Percentiles rank a stretch among this genome's conserved stretches.
Evolutionary conservation across 176 grass and related monocot species (phyloP).

Genomic region (Aegilops bicornis): DNA sequence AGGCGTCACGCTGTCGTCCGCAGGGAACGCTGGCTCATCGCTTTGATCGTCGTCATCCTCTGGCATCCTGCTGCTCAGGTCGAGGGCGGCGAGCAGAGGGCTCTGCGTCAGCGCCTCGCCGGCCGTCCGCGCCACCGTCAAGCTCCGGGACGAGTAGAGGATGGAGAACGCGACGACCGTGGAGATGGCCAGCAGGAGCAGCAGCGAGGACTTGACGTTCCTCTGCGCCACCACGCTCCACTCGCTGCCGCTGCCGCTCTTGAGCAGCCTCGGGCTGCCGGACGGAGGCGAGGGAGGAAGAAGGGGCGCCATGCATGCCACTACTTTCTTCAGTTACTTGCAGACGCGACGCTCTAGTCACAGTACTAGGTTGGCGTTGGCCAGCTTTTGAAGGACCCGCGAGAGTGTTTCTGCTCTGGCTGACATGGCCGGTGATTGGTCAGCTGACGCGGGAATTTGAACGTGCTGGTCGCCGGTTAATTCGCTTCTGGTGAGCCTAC

Average conservation of each 20-base stretch:
- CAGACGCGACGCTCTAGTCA: background rate
- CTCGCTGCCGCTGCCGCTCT: slow-evolving; percentile 35
- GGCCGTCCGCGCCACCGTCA: background rate
- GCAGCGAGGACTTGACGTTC: slow-evolving; percentile 45
- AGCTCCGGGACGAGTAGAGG: slow-evolving; percentile 19
- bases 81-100: background rate
- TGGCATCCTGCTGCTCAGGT: background rate
- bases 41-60: background rate
- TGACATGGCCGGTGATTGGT: background rate
- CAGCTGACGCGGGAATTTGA: background rate
- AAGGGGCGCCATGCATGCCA: slow-evolving; percentile 20
- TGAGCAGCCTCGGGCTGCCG: slow-evolving; percentile 17
- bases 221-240: slow-evolving; percentile 41
- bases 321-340: no score
- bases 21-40: background rate
- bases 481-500: slow-evolving; percentile 30
- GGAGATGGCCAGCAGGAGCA: slow-evolving; percentile 53
- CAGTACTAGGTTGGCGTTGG: background rate
- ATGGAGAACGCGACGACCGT: slow-evolving; percentile 34
- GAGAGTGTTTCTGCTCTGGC: background rate
- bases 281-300: slow-evolving; percentile 13
- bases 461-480: background rate
- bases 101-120: background rate
- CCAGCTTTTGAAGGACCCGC: slow-evolving; percentile 19
- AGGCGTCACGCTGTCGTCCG: background rate